Evolutionary conservation across 1,284 basidiomycete species (phyloP).

Genomic region (Ustilago crameri): DNA sequence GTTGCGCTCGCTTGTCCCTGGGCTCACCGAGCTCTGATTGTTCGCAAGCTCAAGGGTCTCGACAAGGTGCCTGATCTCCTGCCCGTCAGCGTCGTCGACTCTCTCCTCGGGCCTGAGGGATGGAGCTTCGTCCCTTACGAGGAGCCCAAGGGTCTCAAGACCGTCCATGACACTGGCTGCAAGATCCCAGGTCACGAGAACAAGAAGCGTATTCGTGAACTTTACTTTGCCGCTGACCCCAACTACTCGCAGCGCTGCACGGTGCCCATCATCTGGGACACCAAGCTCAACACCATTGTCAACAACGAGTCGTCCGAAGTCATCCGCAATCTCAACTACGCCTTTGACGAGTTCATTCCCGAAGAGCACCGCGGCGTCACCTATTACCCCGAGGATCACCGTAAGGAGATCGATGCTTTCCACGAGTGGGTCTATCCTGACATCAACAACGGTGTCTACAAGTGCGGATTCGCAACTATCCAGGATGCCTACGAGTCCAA

Average conservation of each 20-base stretch:
- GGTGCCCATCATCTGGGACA: constrained; percentile 91
- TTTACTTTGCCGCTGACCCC: constrained; percentile 83
- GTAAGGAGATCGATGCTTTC: constrained; percentile 83
- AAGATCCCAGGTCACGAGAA: constrained; percentile 62
- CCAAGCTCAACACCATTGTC: constrained; percentile 86
- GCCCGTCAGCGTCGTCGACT: constrained; percentile 75
- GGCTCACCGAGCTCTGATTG: constrained; percentile 91
- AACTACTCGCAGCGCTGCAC: constrained; percentile 65
- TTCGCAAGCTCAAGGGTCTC: constrained; percentile 89
- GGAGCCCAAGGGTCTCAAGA: constrained; percentile 28
- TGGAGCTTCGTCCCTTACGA: constrained; percentile 81
- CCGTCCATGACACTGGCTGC: constrained; percentile 57
- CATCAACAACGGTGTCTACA: constrained; percentile 76
- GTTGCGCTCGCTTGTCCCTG: constrained; percentile 74
- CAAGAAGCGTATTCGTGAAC: constrained; percentile 80
- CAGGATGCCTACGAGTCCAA: constrained; percentile 84
- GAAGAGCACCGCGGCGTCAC: constrained; percentile 46
- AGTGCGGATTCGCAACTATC: constrained; percentile 84
- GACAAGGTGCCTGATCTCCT: constrained; percentile 81
- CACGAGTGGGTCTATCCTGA: constrained; percentile 79
- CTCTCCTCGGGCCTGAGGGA: constrained; percentile 82
- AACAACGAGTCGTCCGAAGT: constrained; percentile 75
- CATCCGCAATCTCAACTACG: constrained; percentile 85
- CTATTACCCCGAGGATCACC: constrained; percentile 77
- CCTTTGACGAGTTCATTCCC: constrained; percentile 64